A percentile compares a stretch with the other conserved stretches of the same genome.
Evolutionary conservation across 768 basidiomycete genomes (phyloP).

Genomic region (Vishniacozyma victoriae): DNA sequence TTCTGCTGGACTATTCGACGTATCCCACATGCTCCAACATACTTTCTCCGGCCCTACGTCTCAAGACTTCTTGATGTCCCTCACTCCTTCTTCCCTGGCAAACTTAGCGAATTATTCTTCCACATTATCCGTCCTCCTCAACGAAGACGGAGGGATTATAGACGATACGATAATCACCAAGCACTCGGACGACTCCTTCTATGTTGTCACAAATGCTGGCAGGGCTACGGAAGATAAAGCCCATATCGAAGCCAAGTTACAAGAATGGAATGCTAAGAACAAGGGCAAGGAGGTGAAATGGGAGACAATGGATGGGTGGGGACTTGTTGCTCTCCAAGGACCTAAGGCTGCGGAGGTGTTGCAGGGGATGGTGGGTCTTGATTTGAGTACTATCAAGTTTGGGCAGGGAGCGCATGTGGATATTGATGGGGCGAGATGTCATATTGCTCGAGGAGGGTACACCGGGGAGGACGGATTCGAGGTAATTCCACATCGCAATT

Average conservation of each 20-base stretch:
- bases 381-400: constrained; percentile 70
- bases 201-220: constrained; percentile 95
- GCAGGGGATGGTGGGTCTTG: constrained; percentile 48
- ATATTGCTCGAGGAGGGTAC: constrained; percentile 91
- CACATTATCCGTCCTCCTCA: constrained; percentile 81
- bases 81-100: constrained; percentile 76
- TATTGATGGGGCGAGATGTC: constrained; percentile 70
- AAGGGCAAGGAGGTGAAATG: constrained; percentile 59
- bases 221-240: constrained; percentile 71
- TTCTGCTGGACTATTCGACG: constrained; percentile 84
- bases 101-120: constrained; percentile 66
- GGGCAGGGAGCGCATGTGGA: constrained; percentile 76
- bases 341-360: constrained; percentile 75
- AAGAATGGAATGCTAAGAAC: constrained; percentile 65
- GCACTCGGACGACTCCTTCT: constrained; percentile 68
- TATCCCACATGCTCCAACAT: constrained; percentile 92
- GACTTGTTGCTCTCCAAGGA: constrained; percentile 85
- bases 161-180: constrained; percentile 79
- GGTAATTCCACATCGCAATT: constrained; percentile 48
- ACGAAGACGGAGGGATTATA: constrained; percentile 85
- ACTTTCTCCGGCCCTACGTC: constrained; percentile 77
- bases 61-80: constrained; percentile 75
- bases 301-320: constrained; percentile 76
- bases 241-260: constrained; percentile 65
- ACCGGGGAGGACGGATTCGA: constrained; percentile 99